Conservation (phyloP, 2,329 filamentous ascomycete genomes). For the Phoma sp. region DNA sequence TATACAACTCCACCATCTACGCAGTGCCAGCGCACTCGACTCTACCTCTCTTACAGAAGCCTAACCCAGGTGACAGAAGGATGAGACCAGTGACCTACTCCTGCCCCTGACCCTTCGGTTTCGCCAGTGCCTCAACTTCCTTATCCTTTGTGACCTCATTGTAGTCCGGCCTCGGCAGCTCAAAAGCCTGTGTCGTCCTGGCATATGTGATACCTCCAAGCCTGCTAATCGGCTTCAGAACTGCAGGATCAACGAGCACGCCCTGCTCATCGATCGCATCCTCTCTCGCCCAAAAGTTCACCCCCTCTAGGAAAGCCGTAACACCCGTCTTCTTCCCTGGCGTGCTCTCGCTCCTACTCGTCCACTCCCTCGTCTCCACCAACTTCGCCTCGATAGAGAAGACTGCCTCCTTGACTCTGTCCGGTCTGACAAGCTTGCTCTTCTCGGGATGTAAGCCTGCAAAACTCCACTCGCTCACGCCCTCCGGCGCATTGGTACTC, state of each 20-base stretch:
- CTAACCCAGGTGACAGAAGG: background rate
- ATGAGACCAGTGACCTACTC: constrained; percentile 19
- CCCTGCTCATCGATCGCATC: constrained; percentile 83
- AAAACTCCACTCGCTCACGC: constrained; percentile 78
- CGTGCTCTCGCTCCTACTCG: constrained; percentile 64
- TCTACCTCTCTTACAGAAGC: constrained; percentile 6
- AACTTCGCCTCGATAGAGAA: constrained; percentile 84
- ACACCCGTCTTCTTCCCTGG: constrained; percentile 78
- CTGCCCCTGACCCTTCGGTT: constrained; percentile 46
- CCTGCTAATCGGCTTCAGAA: constrained; percentile 77
- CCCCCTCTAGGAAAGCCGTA: constrained; percentile 80
- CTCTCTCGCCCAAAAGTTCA: constrained; percentile 86
- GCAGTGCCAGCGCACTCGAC: background rate
- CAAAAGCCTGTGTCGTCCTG: constrained; percentile 71
- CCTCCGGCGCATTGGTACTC: constrained; percentile 77
- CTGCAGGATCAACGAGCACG: constrained; percentile 74
- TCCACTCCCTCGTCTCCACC: constrained; percentile 76
- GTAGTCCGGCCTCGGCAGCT: constrained; percentile 68
- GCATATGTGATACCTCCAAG: constrained; percentile 88
- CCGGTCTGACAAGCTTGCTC: constrained; percentile 69
- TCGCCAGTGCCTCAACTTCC: constrained; percentile 65
- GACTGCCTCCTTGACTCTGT: constrained; percentile 80
- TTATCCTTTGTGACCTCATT: constrained; percentile 54
- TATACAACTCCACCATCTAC: constrained; percentile 2
- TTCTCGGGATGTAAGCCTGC: constrained; percentile 75